Base-by-base conservation (phyloP, 192 early-diverging fungal species). In the Coemansia sp. region DNA sequence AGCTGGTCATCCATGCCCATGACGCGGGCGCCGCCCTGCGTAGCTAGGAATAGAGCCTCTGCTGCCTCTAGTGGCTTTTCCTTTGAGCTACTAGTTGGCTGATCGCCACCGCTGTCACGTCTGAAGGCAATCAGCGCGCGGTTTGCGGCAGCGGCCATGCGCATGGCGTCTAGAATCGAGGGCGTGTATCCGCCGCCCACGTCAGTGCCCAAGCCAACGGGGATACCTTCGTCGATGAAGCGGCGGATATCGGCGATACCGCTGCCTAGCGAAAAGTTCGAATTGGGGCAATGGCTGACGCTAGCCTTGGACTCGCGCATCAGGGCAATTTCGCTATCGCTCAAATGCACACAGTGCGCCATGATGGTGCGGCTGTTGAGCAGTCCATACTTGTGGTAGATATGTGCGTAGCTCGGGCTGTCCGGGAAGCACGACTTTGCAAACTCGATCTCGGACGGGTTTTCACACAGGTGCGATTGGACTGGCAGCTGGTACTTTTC, bases 121-220 rank as follows among this genome's bases (percentile, higher is more conserved):
- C 68, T 80, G 8, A 36, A 18, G 8, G 75, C 75, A 50, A 74
- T 68, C 36, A 77, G 62, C n/a, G 91, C 88, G 44, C 92, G 90
- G 46, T 89, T 91, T 29, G 92, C 91, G 4, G 89, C 87, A 9
- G 93, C 87, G 0, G 94, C 90, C 63, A 89, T 87, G 41, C 97
- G 90, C 77, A 97, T 92, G 44, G 94, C 92, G 68, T 96, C 93
- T 47, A 97, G 71, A 27, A 98, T 92, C 15, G 90, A 92, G 24
- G 94, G 91, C 4, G 90, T 80, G 74, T 90, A 95, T 24, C 97
- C 97, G 39, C 94, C 97, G 49, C 94, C 89, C 24, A 95, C 91
- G 79, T 98, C 97, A 12, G 94, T 98, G 38, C 97, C 97, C 49
- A 98, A 86, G 7, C 95, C 94, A n/a, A 97, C 91, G 67, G 93